Evolutionary conservation across 306 rosid species (phyloP), one percentile per base, ranked within the genome.

Genomic region (Castanea crenata): DNA sequence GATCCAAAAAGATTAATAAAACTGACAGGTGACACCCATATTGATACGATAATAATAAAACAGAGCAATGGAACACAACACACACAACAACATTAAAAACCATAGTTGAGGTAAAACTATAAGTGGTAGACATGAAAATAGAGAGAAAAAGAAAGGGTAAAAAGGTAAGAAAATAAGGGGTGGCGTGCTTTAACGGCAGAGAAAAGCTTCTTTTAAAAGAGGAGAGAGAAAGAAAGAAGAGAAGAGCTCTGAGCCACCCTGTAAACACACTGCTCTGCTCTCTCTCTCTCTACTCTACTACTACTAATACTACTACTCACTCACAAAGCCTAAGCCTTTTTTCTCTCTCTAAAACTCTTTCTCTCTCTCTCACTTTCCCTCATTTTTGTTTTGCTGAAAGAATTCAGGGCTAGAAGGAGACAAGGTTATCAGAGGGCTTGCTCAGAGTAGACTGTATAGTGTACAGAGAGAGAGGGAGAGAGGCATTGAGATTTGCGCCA

Each of bases 401-500:
- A 62, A 15, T 75, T 76, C 79, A 55, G 78, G 55, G 69, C 56
- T 31, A 34, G 16, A 69, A 20, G 49, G 84, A 38, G 86, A 85
- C 89, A 89, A 83, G 56, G 23, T 77, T 83, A 83, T 86, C 92
- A 89, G 93, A 84, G 67, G 20, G 77, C 46, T 41, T 41, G 46
- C 46, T 21, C 9, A 68, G 51, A 34, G 25, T 18, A 15, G 27
- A 25, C 3, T 1, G 20, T 5, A 63, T 63, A 72, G 52, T 80
- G 54, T 41, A 44, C 16, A 49, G 32, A 62, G 72, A 76, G 52
- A 46, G 64, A 70, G 44, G 54, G 35, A 25, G 54, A 59, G 52
- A 63, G 19, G 25, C 87, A 65, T 92, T 85, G 92, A 92, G 91
- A 92, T 91, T 91, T 81, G 93, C 88, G 92, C 89, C 87, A 18